Conservation (phyloP, 306 rosid genomes). For the Cicer yamashitae region DNA sequence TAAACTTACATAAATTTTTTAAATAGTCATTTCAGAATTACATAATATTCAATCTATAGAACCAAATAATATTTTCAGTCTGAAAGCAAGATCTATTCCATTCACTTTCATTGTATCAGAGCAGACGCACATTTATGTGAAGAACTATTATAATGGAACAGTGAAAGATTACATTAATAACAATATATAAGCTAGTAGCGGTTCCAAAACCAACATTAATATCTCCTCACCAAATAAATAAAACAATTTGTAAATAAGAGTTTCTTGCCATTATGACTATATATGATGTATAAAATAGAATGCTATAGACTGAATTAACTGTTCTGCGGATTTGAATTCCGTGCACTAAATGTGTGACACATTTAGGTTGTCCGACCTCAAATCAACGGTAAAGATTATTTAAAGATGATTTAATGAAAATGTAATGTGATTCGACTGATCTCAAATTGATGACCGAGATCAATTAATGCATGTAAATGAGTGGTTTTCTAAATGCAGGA, state of each 20-base stretch:
- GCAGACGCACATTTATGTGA: slow-evolving; percentile 49
- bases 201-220: slow-evolving; percentile 30
- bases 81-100: background rate
- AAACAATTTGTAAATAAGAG: slow-evolving; percentile 5
- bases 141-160: slow-evolving; percentile 51
- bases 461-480: background rate
- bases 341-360: background rate
- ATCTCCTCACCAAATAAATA: background rate
- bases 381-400: background rate
- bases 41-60: background rate
- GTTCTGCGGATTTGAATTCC: background rate
- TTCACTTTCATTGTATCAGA: no score
- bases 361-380: background rate
- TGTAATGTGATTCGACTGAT: background rate
- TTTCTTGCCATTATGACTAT: slow-evolving; percentile 5
- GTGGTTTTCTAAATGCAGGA: background rate
- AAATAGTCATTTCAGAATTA: no score
- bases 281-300: no score
- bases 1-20: background rate
- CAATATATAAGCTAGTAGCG: background rate
- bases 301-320: no score
- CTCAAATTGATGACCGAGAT: background rate
- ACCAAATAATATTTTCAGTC: background rate
- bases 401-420: no score
- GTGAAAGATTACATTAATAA: slow-evolving; percentile 35